Conservation (phyloP, 1,284 basidiomycete genomes). For the Ceratobasidium sp. region DNA sequence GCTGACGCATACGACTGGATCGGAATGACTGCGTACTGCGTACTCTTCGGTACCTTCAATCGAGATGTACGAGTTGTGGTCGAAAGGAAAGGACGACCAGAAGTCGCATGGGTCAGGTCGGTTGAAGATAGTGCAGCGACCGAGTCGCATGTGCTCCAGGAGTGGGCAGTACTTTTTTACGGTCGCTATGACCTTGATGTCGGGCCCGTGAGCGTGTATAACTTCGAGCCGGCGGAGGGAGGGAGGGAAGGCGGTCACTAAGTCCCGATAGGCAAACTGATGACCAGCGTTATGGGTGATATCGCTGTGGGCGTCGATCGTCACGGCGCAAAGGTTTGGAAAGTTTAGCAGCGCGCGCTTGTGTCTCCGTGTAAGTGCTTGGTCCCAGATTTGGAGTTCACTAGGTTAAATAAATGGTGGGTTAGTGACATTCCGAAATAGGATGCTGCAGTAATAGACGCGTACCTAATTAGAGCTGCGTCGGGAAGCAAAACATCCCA, state of each 20-base stretch:
- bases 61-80: constrained; percentile 36
- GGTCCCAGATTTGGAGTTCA: constrained; percentile 3
- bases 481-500: background rate
- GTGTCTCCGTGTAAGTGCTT: background rate
- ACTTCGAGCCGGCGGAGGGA: constrained; percentile 27
- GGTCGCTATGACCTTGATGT: constrained; percentile 8
- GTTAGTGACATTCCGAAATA: background rate
- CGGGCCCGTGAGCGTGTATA: constrained; percentile 22
- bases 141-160: constrained; percentile 16
- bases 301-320: constrained; percentile 29
- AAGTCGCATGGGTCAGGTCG: constrained; percentile 14
- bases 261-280: constrained; percentile 25
- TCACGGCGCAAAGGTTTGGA: constrained; percentile 7
- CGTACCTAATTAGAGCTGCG: background rate
- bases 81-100: constrained; percentile 26
- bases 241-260: constrained; percentile 26
- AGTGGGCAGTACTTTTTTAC: constrained; percentile 19
- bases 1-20: background rate
- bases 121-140: constrained; percentile 33
- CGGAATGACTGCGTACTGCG: constrained; percentile 8
- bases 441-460: background rate
- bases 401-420: background rate
- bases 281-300: background rate
- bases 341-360: background rate
- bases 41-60: constrained; percentile 11